Conservation (phyloP, 345 rosid species). For the Murraya koenigii region DNA sequence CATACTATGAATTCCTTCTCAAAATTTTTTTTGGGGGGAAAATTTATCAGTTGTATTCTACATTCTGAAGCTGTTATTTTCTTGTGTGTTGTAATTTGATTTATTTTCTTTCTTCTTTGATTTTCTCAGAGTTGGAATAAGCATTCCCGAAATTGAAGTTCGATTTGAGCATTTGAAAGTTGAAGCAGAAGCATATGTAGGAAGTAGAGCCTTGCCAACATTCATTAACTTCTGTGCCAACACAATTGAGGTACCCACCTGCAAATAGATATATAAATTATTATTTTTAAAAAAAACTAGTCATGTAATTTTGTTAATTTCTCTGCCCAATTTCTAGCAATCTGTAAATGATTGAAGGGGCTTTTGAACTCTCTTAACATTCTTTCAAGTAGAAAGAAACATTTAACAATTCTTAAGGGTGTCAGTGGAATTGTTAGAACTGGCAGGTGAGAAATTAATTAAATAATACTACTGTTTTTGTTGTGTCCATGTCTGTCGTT, state of each 20-base stretch:
- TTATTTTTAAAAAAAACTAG: neutral
- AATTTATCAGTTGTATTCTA: neutral
- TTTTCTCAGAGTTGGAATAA: constrained; percentile 46
- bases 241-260: constrained; percentile 49
- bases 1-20: too few species aligned
- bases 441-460: constrained; percentile 36
- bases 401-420: constrained; percentile 54
- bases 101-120: too few species aligned
- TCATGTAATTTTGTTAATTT: neutral
- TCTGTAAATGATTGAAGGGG: constrained; percentile 21
- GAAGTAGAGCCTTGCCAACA: constrained; percentile 68
- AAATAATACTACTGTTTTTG: neutral
- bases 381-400: constrained; percentile 47
- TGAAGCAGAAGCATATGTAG: constrained; percentile 60
- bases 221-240: constrained; percentile 44
- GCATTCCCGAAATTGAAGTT: constrained; percentile 52
- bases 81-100: neutral
- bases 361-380: constrained; percentile 29
- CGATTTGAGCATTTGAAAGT: constrained; percentile 46
- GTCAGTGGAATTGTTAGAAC: constrained; percentile 71
- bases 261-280: neutral
- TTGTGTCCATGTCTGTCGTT: neutral
- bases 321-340: neutral
- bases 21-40: too few species aligned
- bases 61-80: neutral